These are phyloP conservation scores for Fusarium sp. DNA, from an alignment of 2,329 filamentous ascomycete genomes.

Conservation along the genomic window DNA sequence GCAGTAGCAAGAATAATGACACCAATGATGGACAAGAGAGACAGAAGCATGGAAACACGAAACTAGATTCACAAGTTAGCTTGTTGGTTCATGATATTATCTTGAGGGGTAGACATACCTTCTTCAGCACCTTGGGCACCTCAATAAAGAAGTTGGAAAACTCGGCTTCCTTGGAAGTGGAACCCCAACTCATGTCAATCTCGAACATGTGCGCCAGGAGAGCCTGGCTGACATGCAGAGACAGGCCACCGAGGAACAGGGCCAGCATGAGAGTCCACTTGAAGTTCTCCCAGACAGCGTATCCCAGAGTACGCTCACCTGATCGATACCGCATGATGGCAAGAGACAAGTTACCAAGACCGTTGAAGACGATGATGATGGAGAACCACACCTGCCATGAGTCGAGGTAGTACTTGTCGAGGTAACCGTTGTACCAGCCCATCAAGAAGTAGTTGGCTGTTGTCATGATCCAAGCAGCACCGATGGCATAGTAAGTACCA, in stretches of 20 bases:
- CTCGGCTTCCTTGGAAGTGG: slow-evolving; percentile 85
- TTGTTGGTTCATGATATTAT: slow-evolving; percentile 41
- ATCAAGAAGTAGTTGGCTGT: slow-evolving; percentile 80
- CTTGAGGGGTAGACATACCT: slow-evolving; percentile 67
- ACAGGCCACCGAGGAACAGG: slow-evolving; percentile 86
- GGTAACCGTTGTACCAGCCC: slow-evolving; percentile 80
- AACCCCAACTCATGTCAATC: slow-evolving; percentile 88
- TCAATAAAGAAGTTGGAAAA: slow-evolving; percentile 89
- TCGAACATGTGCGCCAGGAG: slow-evolving; percentile 86
- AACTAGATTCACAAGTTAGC: slow-evolving; percentile 60
- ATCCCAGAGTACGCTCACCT: slow-evolving; percentile 71
- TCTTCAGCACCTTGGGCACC: slow-evolving; percentile 80
- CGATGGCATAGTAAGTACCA: slow-evolving; percentile 84
- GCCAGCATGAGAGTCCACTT: slow-evolving; percentile 81
- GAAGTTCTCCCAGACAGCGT: slow-evolving; percentile 71
- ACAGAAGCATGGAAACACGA: slow-evolving; percentile 77
- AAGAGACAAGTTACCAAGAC: slow-evolving; percentile 77
- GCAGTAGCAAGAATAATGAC: slow-evolving; percentile 75
- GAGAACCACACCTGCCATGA: slow-evolving; percentile 85
- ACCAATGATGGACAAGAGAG: slow-evolving; percentile 65
- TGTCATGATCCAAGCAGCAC: slow-evolving; percentile 80
- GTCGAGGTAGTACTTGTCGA: slow-evolving; percentile 85
- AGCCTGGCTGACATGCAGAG: slow-evolving; percentile 83
- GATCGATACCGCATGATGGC: slow-evolving; percentile 79
- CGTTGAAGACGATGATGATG: slow-evolving; percentile 82